These are phyloP conservation scores for Rhynchosporium agropyri DNA, from an alignment of 2,329 filamentous ascomycete genomes.

Conservation along the genomic window DNA sequence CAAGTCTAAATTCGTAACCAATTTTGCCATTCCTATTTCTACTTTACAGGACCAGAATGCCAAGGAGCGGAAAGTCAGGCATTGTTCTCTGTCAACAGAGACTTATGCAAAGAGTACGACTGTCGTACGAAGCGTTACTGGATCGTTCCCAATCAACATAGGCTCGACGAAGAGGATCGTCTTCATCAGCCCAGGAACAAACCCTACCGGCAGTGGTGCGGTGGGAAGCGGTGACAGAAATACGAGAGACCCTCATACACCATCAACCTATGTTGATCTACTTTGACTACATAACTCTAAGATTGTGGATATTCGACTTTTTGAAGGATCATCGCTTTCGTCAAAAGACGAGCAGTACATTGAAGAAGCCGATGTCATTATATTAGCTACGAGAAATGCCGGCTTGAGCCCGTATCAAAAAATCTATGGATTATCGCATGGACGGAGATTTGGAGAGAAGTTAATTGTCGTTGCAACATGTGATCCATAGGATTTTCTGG, in stretches of 20 bases:
- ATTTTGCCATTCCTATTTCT: constrained; percentile 29
- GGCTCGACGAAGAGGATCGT: constrained; percentile 38
- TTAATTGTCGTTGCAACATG: constrained; percentile 47
- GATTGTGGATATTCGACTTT: constrained; percentile 42
- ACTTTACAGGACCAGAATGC: constrained; percentile 26
- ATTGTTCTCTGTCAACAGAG: constrained; percentile 39
- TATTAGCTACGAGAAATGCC: constrained; percentile 47
- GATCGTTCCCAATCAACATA: constrained; percentile 41
- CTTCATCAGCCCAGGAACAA: constrained; percentile 45
- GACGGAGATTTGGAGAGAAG: constrained; percentile 37
- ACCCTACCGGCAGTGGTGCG: constrained; percentile 43
- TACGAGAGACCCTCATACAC: constrained; percentile 41
- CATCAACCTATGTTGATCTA: constrained; percentile 42
- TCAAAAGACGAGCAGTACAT: constrained; percentile 41
- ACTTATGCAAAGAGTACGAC: constrained; percentile 47
- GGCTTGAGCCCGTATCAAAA: constrained; percentile 45
- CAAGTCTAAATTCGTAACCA: constrained; percentile 42
- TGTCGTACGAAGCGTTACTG: constrained; percentile 43
- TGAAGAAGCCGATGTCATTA: constrained; percentile 44
- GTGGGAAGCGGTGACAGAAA: constrained; percentile 45
- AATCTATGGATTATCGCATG: constrained; percentile 42
- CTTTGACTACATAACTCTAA: constrained; percentile 39
- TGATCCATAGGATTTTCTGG: constrained; percentile 49
- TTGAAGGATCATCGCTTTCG: constrained; percentile 41
- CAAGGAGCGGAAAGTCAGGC: constrained; percentile 31